phyloP scores from a whole-genome alignment of 371 early-diverging fungal species.

The Conidiobolus incongruus region DNA sequence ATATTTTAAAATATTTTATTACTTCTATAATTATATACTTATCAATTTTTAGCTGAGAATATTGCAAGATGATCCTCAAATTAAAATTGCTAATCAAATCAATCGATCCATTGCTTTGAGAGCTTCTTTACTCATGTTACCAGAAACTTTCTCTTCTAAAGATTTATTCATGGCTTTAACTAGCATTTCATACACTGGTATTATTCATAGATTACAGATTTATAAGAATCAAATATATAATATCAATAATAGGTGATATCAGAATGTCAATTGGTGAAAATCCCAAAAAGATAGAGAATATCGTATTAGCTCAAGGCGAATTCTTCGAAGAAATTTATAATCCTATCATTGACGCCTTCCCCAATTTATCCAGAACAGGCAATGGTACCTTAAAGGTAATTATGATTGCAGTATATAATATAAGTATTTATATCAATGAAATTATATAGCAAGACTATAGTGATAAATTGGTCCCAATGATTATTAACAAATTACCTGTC shows the following conservation, averaged over 20 bases:
- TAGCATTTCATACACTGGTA: constrained; percentile 51
- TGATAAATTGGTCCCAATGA: background rate
- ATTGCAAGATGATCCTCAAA: constrained; percentile 66
- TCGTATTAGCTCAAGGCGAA: constrained; percentile 58
- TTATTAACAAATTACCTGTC: background rate
- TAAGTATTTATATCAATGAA: background rate
- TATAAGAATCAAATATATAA: background rate
- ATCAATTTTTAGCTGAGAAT: constrained; percentile 42
- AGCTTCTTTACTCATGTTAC: constrained; percentile 61
- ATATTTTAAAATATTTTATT: too few relatives aligned
- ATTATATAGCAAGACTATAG: constrained; percentile 1
- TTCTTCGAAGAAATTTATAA: constrained; percentile 58
- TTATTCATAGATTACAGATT: too few relatives aligned
- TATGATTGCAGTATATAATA: background rate
- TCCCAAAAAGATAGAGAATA: constrained; percentile 82
- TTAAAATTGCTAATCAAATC: constrained; percentile 60
- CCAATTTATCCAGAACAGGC: constrained; percentile 36
- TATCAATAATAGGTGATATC: constrained; percentile 46
- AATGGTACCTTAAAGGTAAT: constrained; percentile 24
- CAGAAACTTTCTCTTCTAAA: constrained; percentile 52
- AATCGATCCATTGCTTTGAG: constrained; percentile 73
- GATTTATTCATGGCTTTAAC: constrained; percentile 72
- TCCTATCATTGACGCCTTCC: constrained; percentile 53
- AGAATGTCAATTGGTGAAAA: constrained; percentile 85
- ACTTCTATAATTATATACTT: too few relatives aligned